Base-by-base conservation (phyloP, 164 flowering plant genomes). In the Vitis rupestris region DNA sequence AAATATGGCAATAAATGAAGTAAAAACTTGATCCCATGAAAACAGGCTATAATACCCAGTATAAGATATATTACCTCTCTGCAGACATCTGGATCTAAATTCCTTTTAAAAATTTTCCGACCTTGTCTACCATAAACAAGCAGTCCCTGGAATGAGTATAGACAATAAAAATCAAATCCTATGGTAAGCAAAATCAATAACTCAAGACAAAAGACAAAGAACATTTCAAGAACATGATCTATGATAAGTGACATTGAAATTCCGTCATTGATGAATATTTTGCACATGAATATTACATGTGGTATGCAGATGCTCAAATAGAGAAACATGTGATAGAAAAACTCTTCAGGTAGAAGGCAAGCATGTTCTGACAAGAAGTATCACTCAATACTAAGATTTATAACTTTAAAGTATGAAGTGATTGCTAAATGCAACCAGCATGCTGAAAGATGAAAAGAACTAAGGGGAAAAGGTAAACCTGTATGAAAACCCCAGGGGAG, bases 71-170 rank as follows among this genome's bases (percentile, higher is more conserved):
- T 72, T 82, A 95, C 99, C 94, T 93, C 90, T 83, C 88, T 82
- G 80, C 98, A 93, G 59, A 93, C 75, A 77, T 67, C 48, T 51
- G 82, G 83, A 77, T 95, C 92, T 71, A 95, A 81, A 74, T 80
- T 89, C 67, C 80, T 82, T 79, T 90, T 86, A 70, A 60, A 90
- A 75, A 93, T 85, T 77, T 91, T 94, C 56, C 80, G 88, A 47
- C 99, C 99, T 81, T 91, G 92, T 74, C 77, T 88, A 61, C 99
- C 98, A 78, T 93, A 93, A 48, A 93, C 97, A 75, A 93, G 91
- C 83, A 95, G 80, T 59, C 99, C 99, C 99, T 93, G 81, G 9
- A 82, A 64, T 57, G 59, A 19, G 65, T 57, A 59, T 17, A 17
- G 47, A 72, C 50, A 55, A 63, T 56, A 52, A 11, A 47, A 23